Evolutionary conservation across 192 early-diverging fungal species (phyloP).

Genomic region (Radiomyces spectabilis): DNA sequence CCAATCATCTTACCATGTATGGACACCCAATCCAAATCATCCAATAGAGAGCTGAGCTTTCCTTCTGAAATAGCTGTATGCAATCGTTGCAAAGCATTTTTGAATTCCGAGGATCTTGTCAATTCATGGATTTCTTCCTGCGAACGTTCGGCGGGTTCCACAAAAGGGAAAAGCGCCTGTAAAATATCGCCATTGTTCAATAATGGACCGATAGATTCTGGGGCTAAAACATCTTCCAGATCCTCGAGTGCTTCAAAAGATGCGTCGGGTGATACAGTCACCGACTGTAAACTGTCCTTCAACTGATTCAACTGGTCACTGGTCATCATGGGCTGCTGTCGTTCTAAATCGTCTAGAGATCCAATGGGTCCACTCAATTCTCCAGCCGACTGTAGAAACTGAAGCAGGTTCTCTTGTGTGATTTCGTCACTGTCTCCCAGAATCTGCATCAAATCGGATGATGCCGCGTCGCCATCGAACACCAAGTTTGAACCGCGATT

Average conservation of each 20-base stretch:
- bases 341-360: background rate
- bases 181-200: slow-evolving; percentile 1
- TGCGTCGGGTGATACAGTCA: background rate
- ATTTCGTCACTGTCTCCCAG: slow-evolving; percentile 11
- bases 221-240: background rate
- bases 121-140: slow-evolving; percentile 14
- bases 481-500: no score
- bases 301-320: background rate
- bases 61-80: no score
- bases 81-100: slow-evolving; percentile 10
- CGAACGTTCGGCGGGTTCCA: slow-evolving; percentile 6
- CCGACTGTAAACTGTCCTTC: background rate
- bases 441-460: slow-evolving; percentile 19
- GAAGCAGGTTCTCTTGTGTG: slow-evolving; percentile 24
- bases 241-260: background rate
- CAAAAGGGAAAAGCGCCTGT: slow-evolving; percentile 10
- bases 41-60: no score
- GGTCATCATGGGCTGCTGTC: slow-evolving; percentile 3
- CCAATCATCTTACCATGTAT: no score
- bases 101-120: slow-evolving; percentile 8
- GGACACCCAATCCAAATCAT: no score
- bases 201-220: slow-evolving; percentile 2
- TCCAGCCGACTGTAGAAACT: slow-evolving; percentile 28
- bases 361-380: slow-evolving; percentile 12
- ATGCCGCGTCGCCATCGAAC: slow-evolving; percentile 6